Conservation (phyloP, 1,139 yeast species). For the Yamadazyma conglobata region DNA sequence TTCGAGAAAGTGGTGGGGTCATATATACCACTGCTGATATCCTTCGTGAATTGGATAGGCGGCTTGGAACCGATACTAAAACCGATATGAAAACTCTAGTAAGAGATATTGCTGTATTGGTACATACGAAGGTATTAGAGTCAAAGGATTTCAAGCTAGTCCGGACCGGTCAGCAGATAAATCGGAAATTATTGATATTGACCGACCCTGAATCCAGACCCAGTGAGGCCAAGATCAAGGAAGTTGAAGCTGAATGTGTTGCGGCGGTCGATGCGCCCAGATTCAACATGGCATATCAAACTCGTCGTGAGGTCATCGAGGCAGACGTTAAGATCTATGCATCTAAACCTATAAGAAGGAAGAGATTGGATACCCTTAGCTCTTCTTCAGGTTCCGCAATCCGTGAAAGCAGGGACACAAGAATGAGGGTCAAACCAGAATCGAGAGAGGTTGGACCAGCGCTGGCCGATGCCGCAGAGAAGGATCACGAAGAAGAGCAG, state of each 20-base stretch:
- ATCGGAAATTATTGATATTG: slow-evolving; percentile 34
- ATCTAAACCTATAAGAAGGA: slow-evolving; percentile 13
- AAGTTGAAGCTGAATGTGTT: slow-evolving; percentile 23
- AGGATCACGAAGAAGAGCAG: neutral
- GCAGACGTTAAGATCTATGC: slow-evolving; percentile 28
- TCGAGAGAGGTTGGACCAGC: neutral
- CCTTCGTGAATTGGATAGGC: slow-evolving; percentile 32
- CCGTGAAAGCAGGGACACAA: neutral
- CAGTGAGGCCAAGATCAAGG: slow-evolving; percentile 24
- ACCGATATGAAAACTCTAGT: slow-evolving; percentile 49
- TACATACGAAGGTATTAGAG: slow-evolving; percentile 23
- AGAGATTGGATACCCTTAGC: slow-evolving; percentile 5
- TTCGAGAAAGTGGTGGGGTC: slow-evolving; percentile 43
- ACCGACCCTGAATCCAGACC: slow-evolving; percentile 28
- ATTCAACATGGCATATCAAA: slow-evolving; percentile 1
- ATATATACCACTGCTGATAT: slow-evolving; percentile 34
- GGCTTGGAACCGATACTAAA: slow-evolving; percentile 30
- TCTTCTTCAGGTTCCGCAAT: neutral
- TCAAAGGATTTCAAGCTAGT: slow-evolving; percentile 24
- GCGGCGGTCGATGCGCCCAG: slow-evolving; percentile 7
- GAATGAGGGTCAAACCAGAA: neutral
- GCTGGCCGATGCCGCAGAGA: too few species aligned
- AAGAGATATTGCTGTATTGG: slow-evolving; percentile 37
- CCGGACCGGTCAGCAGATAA: slow-evolving; percentile 28
- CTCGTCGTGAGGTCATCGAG: slow-evolving; percentile 24